Percentiles rank a stretch among this genome's conserved stretches.
Conservation (phyloP, 352 stramenopile species). For the Globisporangium cederbergense region DNA sequence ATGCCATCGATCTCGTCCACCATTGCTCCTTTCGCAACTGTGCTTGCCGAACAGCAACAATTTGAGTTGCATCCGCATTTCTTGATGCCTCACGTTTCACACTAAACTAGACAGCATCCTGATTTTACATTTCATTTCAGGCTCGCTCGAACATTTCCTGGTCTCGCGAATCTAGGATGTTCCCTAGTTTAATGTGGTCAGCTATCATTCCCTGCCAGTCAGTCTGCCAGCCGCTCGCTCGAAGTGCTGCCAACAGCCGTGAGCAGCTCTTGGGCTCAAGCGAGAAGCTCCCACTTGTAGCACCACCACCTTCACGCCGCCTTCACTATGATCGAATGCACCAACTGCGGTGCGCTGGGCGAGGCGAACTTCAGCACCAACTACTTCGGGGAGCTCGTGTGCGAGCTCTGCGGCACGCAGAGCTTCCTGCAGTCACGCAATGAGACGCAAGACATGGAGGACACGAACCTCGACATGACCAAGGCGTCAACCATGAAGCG, state of each 20-base stretch:
- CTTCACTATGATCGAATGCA: constrained; percentile 63
- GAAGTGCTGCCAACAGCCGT: not conserved
- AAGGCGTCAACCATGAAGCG: constrained; percentile 32
- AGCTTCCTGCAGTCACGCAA: constrained; percentile 78
- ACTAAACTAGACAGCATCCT: not conserved
- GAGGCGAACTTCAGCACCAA: constrained; percentile 82
- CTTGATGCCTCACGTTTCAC: not conserved
- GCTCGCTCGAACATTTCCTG: not conserved
- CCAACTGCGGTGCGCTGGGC: constrained; percentile 68
- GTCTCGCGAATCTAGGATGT: not conserved
- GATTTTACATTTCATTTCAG: not conserved
- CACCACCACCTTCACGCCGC: not conserved
- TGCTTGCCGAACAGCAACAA: not conserved
- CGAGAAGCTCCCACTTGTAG: too few species aligned
- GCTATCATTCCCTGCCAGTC: not conserved
- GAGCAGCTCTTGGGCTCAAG: constrained; percentile 2
- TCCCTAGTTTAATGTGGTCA: constrained; percentile 5
- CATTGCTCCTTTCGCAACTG: constrained; percentile 5
- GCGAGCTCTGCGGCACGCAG: constrained; percentile 82
- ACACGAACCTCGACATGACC: constrained; percentile 53
- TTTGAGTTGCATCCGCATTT: not conserved
- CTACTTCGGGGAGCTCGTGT: constrained; percentile 83
- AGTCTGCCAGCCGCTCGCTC: not conserved
- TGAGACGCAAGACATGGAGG: constrained; percentile 78
- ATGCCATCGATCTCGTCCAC: not conserved